phyloP scores from a whole-genome alignment of 805 yeast genomes.

The Schwanniomyces sp. region DNA sequence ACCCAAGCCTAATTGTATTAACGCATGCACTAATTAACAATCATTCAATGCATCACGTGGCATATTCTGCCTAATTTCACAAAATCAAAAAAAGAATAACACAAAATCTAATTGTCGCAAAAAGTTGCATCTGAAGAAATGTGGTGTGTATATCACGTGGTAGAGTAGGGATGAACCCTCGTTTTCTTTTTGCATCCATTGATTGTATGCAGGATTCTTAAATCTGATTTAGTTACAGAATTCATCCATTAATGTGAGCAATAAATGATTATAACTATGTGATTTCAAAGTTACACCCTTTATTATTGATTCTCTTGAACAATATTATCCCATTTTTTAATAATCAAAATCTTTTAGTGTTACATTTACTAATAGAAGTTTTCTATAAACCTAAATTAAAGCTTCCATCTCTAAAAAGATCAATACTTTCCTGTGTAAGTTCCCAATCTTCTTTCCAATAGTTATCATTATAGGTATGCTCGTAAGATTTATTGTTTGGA shows the following conservation, averaged over 20 bases:
- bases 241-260: no score
- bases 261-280: no score
- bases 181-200: background rate
- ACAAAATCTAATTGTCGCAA: background rate
- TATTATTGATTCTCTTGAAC: no score
- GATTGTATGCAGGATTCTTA: no score
- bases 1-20: no score
- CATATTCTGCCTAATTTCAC: background rate
- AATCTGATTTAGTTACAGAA: no score
- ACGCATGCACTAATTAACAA: no score
- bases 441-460: conserved; percentile 58
- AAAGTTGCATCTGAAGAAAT: background rate
- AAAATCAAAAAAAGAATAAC: background rate
- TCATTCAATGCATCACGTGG: background rate
- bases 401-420: conserved; percentile 5
- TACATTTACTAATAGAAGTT: background rate
- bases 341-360: no score
- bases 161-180: background rate
- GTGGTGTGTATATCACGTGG: background rate
- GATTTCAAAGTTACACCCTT: no score
- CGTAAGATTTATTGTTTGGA: conserved; percentile 40
- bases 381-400: background rate
- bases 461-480: conserved; percentile 43
- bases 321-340: no score
- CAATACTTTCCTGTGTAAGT: conserved; percentile 36